Evolutionary conservation across 2,329 filamentous ascomycete genomes (phyloP).

Genomic region (Peltaster fructicola): DNA sequence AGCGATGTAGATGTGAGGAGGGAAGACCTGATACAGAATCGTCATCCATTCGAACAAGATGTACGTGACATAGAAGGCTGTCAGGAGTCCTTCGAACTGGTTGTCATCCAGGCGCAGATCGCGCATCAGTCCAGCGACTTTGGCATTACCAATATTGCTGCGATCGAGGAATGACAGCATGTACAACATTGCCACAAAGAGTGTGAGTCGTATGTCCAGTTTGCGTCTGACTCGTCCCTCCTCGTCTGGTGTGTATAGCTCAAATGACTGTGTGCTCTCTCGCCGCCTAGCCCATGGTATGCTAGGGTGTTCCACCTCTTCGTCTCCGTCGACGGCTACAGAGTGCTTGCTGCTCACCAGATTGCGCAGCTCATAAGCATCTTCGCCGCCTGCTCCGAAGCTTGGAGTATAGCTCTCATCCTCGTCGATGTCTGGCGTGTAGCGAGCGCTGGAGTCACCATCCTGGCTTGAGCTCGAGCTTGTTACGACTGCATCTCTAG

Average conservation of each 20-base stretch:
- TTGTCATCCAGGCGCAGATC: conserved; percentile 36
- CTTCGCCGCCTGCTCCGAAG: no score
- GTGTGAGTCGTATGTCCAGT: conserved; percentile 59
- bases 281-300: conserved; percentile 6
- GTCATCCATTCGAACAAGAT: conserved; percentile 51
- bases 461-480: no score
- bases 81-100: conserved; percentile 45
- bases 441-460: no score
- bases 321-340: conserved; percentile 5
- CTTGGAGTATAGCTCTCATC: no score
- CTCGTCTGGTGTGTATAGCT: conserved; percentile 48
- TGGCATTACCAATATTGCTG: conserved; percentile 56
- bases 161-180: conserved; percentile 73
- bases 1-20: conserved; percentile 43
- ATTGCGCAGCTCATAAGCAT: no score
- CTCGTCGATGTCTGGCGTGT: no score
- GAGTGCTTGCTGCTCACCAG: no score
- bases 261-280: conserved; percentile 24
- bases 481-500: no score
- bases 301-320: conserved; percentile 12
- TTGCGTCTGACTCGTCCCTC: conserved; percentile 34
- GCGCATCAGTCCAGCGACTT: conserved; percentile 37
- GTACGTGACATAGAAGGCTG: conserved; percentile 47
- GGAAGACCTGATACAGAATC: conserved; percentile 36
- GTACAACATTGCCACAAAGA: conserved; percentile 69